phyloP scores from a whole-genome alignment of 106 monocot genomes.

The Dioscorea dumetorum region DNA sequence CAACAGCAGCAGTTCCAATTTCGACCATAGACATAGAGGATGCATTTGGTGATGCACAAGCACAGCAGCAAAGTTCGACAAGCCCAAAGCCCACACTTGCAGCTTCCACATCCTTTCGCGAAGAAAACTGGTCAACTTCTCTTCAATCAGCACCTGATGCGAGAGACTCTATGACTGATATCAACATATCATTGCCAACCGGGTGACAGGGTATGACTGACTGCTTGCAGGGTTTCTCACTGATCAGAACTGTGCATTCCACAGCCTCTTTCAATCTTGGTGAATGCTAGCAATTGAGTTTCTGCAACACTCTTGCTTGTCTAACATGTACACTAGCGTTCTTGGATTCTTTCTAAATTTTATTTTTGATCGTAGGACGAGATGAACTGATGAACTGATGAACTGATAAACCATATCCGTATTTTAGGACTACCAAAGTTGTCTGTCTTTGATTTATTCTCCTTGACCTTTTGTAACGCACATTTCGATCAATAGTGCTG shows the following conservation, averaged over 20 bases:
- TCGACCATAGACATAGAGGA: slow-evolving; percentile 34
- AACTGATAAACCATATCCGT: too few species aligned
- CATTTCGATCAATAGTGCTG: too few species aligned
- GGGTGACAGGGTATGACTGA: background rate
- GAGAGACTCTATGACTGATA: slow-evolving; percentile 4
- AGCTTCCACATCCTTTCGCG: slow-evolving; percentile 5
- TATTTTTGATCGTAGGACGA: too few species aligned
- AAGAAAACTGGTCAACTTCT: slow-evolving; percentile 8
- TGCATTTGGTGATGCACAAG: slow-evolving; percentile 14
- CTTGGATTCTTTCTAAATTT: too few species aligned
- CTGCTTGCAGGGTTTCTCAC: background rate
- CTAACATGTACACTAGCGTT: too few species aligned
- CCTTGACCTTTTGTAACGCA: too few species aligned
- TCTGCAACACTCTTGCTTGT: too few species aligned
- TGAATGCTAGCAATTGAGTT: too few species aligned
- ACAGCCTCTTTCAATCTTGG: too few species aligned
- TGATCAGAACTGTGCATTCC: background rate
- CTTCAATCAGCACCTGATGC: slow-evolving; percentile 3
- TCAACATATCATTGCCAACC: slow-evolving; percentile 12
- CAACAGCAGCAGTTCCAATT: slow-evolving; percentile 23
- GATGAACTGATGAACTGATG: too few species aligned
- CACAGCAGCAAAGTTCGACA: slow-evolving; percentile 3
- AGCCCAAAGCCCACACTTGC: slow-evolving; percentile 7
- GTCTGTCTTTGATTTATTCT: too few species aligned
- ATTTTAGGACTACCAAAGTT: too few species aligned